Evolutionary conservation across 768 basidiomycete species (phyloP), one percentile per base, ranked within the genome.

Genomic region (Cystobasidium tubakii): DNA sequence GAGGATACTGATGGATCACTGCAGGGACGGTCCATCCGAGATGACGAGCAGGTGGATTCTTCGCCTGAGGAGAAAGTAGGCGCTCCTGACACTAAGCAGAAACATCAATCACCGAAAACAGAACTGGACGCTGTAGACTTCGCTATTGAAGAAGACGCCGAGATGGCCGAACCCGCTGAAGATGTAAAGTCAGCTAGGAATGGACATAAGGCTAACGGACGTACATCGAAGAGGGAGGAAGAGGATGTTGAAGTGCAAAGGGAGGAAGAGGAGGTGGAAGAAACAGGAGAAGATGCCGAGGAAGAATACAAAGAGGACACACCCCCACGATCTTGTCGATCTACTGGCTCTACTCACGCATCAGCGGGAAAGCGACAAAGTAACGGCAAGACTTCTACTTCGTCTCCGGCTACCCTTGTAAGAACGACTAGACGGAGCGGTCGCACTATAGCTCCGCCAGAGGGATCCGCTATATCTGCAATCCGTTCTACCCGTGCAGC

Each of bases 351-450:
- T 7, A 67, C 44, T 46, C 43, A 44, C 23, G 34, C 66, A 53
- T n/a, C 44, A 7, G 31, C 63, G 19, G 34, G 63, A 36, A 65
- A 39, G 63, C 63, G 36, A 50, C 44, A 54, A 17, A 67, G 66
- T 25, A 44, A 33, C 29, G 21, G 50, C 12, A 54, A 43, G 19
- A 44, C 66, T 4, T 7, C 44, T 54, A 67, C 43, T 3, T 50
- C 44, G 2, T 67, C 66, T 12, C 66, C 66, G 43, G 4, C 66
- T 19, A 50, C 42, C 12, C 15, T 44, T 13, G 29, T 12, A 15
- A 34, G 63, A 33, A 34, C 33, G n/a, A 33, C 42, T 54, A 54
- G 63, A 21, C 63, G 43, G 33, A 65, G 63, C 39, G 10, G 10
- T 31, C 63, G 36, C 21, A 33, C 13, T 21, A 39, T 17, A 39